phyloP scores from a whole-genome alignment of 2,329 filamentous ascomycete species.

The Hypoxylon sp. region DNA sequence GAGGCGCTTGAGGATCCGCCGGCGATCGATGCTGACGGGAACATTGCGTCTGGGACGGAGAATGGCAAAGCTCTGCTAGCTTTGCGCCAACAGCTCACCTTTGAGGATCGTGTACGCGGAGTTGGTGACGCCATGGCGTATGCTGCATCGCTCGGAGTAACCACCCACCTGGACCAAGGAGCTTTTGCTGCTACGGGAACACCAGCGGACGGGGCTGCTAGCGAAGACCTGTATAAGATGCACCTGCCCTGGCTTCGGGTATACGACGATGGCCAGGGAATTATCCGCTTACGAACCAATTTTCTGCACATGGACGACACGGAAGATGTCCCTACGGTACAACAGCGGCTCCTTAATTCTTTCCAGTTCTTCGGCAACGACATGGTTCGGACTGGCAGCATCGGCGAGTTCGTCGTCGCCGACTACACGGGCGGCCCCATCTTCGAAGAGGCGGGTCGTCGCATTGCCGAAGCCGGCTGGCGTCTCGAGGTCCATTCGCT shows the following conservation, averaged over 20 bases:
- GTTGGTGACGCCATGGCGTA: conserved; percentile 42
- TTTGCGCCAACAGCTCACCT: conserved; percentile 35
- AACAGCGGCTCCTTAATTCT: conserved; percentile 38
- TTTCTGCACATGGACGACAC: conserved; percentile 41
- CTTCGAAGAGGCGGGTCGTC: conserved; percentile 37
- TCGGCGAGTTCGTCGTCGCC: conserved; percentile 42
- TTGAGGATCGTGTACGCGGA: conserved; percentile 37
- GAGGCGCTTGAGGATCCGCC: conserved; percentile 19
- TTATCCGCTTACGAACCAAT: conserved; percentile 41
- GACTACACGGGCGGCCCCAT: conserved; percentile 40
- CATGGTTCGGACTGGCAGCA: conserved; percentile 42
- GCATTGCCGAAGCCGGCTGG: conserved; percentile 40
- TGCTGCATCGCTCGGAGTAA: conserved; percentile 40
- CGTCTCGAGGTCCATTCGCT: conserved; percentile 44
- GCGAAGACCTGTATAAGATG: conserved; percentile 41
- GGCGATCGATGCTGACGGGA: conserved; percentile 29
- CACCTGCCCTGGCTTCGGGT: conserved; percentile 41
- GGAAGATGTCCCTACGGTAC: conserved; percentile 26
- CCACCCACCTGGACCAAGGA: conserved; percentile 44
- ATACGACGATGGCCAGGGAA: conserved; percentile 29
- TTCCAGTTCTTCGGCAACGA: conserved; percentile 42
- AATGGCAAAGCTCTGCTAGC: conserved; percentile 40
- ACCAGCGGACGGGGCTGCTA: conserved; percentile 37
- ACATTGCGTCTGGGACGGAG: conserved; percentile 35
- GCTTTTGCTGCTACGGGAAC: conserved; percentile 40